Base-by-base conservation (phyloP, 2,329 filamentous ascomycete genomes). In the Truncatella angustata region DNA sequence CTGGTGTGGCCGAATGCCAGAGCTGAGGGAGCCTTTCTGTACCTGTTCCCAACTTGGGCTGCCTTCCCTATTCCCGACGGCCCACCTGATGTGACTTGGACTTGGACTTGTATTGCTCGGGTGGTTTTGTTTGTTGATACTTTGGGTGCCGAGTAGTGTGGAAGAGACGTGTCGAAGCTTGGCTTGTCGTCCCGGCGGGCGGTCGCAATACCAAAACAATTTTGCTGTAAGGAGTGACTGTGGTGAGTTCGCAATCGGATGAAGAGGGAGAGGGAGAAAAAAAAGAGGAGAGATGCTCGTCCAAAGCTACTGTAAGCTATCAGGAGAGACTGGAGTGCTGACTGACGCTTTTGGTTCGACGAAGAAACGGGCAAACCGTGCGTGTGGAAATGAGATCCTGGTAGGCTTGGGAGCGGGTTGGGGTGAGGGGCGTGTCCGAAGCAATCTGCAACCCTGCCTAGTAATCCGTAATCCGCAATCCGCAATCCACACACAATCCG, bases 311-410 rank as follows among this genome's bases (percentile, higher is more conserved):
- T 6, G 37, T 26, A 16, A 18, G 40, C 21, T 26, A 18, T 21
- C 23, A 14, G 40, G 40, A 26, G 23, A 23, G 40, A 32, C 28
- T 32, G 28, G 7, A 32, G 28, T 32, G 14, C 28, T 32, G 28
- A 14, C 28, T 9, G 28, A 32, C 28, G 21, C 4, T 20, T 24
- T 11, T 45, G 24, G 24, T 28, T 23, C 11, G 43, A 46, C 43
- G 18, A 28, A 32, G 16, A 20, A 34, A 46, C 18, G 24, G 43
- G 43, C 24, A 46, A 46, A 46, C 43, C 43, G 43, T 46, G 43
- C 43, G 43, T n/a, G 43, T 46, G 43, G 43, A 46, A 46, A 46
- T 46, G 43, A 46, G 43, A 46, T 34, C 43, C 43, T 28, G 24
- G 43, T 44, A 14, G 40, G 40, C 40, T 20, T 23, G 40, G 37